Percentiles rank a stretch among this genome's conserved stretches.
Conservation (phyloP, 2,329 filamentous ascomycete genomes). For the Pyrenochaeta sp. region DNA sequence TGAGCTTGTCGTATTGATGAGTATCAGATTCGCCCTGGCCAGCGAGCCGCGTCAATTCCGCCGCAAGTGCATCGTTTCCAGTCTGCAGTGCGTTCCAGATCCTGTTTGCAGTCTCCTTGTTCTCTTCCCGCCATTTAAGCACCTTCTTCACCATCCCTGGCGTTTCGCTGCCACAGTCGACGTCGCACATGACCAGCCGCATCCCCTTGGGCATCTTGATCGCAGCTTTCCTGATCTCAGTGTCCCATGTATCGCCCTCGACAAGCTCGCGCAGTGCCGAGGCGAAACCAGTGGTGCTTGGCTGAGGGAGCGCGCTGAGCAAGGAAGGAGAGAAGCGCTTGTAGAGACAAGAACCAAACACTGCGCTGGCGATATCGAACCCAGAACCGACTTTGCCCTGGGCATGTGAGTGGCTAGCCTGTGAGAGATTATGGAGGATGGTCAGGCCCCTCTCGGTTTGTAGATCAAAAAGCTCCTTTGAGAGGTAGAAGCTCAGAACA, state of each 20-base stretch:
- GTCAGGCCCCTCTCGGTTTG: slow-evolving; percentile 60
- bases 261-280: slow-evolving; percentile 70
- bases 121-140: slow-evolving; percentile 76
- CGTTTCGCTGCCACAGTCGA: slow-evolving; percentile 91
- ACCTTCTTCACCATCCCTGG: slow-evolving; percentile 96
- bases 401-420: slow-evolving; percentile 91
- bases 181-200: slow-evolving; percentile 90
- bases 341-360: slow-evolving; percentile 91
- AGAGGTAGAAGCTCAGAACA: slow-evolving; percentile 78
- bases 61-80: slow-evolving; percentile 75
- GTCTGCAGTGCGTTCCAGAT: slow-evolving; percentile 80
- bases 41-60: slow-evolving; percentile 64
- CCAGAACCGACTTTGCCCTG: slow-evolving; percentile 97
- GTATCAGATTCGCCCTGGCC: slow-evolving; percentile 49
- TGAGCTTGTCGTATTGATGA: slow-evolving; percentile 59
- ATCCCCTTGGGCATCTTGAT: slow-evolving; percentile 76
- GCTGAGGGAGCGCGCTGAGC: slow-evolving; percentile 71
- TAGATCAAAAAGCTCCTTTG: slow-evolving; percentile 63
- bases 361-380: slow-evolving; percentile 92
- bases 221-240: slow-evolving; percentile 72
- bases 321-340: slow-evolving; percentile 87
- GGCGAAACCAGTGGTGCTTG: slow-evolving; percentile 72
- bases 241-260: slow-evolving; percentile 75
- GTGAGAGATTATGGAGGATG: slow-evolving; percentile 88
- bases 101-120: slow-evolving; percentile 67